Evolutionary conservation across 2,329 filamentous ascomycete genomes (phyloP).

Genomic region (Talaromyces piceae): DNA sequence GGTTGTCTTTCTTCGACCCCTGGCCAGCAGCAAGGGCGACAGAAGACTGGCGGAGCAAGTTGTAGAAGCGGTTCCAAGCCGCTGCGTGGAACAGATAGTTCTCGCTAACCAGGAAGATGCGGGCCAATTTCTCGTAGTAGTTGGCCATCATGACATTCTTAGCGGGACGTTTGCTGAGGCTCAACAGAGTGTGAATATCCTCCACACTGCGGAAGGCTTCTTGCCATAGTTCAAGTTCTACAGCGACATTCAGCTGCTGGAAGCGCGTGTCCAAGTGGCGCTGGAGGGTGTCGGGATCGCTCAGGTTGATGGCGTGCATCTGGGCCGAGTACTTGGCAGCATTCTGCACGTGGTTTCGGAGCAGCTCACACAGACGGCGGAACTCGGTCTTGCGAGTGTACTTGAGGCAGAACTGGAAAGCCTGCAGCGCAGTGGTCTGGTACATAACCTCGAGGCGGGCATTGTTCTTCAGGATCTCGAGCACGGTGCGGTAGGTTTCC

Average conservation of each 20-base stretch:
- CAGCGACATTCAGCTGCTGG: conserved; percentile 95
- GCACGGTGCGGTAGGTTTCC: conserved; percentile 97
- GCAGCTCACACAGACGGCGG: conserved; percentile 92
- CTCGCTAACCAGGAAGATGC: conserved; percentile 97
- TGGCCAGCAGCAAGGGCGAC: conserved; percentile 75
- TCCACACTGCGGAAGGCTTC: conserved; percentile 99
- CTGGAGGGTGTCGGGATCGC: conserved; percentile 93
- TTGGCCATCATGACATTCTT: conserved; percentile 99
- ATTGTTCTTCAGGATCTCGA: conserved; percentile 99
- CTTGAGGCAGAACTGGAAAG: conserved; percentile 97
- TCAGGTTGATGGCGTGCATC: conserved; percentile 99
- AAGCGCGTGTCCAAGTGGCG: conserved; percentile 96
- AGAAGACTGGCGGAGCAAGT: conserved; percentile 84
- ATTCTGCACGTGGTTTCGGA: conserved; percentile 97
- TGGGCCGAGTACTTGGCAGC: conserved; percentile 98
- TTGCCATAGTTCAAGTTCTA: conserved; percentile 97
- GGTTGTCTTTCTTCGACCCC: conserved; percentile 90
- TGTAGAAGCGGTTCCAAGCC: conserved; percentile 96
- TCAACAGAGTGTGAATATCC: conserved; percentile 95
- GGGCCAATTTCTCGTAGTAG: conserved; percentile 98
- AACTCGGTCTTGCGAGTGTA: conserved; percentile 99
- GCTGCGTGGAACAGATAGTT: conserved; percentile 99
- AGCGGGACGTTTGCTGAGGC: conserved; percentile 91
- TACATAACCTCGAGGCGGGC: conserved; percentile 95
- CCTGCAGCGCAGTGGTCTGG: conserved; percentile 94